phyloP scores from a whole-genome alignment of 108 stramenopile species.

The Mediolabrus comicus region DNA sequence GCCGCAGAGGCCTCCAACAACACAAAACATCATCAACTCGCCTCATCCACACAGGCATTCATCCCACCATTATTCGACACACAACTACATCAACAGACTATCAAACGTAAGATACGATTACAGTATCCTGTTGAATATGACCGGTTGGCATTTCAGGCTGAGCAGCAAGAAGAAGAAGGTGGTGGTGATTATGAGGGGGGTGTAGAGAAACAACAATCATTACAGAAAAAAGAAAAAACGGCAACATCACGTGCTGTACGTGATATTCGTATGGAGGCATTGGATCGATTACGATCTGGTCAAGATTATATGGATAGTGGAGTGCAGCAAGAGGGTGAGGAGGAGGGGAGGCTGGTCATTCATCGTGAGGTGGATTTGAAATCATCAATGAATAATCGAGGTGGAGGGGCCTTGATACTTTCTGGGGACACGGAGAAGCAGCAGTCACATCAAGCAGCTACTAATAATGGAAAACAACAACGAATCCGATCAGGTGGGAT shows the following conservation, averaged over 20 bases:
- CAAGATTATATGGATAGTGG: background rate
- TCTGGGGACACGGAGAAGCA: conserved; percentile 12
- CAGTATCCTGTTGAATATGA: conserved; percentile 50
- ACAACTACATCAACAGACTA: conserved; percentile 24
- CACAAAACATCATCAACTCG: conserved; percentile 1
- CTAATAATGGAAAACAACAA: conserved; percentile 39
- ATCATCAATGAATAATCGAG: background rate
- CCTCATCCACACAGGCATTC: conserved; percentile 37
- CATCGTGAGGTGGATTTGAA: conserved; percentile 42
- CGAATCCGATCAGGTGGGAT: conserved; percentile 42
- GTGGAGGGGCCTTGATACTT: conserved; percentile 28
- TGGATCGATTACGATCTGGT: conserved; percentile 31
- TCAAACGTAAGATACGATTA: conserved; percentile 22
- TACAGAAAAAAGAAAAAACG: conserved; percentile 15
- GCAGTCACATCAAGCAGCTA: conserved; percentile 5
- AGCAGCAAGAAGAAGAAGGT: conserved; percentile 1
- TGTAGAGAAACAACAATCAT: background rate
- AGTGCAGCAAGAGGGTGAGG: background rate
- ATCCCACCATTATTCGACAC: conserved; percentile 42
- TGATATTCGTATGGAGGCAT: conserved; percentile 36
- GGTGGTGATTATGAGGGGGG: background rate
- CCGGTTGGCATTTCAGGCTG: conserved; percentile 30
- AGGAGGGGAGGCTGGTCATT: conserved; percentile 35
- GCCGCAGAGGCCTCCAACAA: background rate
- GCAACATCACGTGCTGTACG: conserved; percentile 31